Conservation (phyloP, 139 green algal species). For the Coelastrella sp. region DNA sequence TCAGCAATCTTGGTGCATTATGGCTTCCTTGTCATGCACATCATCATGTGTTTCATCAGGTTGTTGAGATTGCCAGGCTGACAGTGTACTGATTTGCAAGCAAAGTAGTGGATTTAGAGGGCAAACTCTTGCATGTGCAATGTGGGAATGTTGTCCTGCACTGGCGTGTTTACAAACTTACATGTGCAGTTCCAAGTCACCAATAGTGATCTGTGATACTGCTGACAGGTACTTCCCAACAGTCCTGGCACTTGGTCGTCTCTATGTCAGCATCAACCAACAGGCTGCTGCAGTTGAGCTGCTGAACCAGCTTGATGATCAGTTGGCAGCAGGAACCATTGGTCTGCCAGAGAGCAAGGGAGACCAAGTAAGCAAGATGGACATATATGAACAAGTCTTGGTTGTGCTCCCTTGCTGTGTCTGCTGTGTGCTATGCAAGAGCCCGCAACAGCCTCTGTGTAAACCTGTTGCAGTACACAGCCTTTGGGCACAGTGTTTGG, state of each 20-base stretch:
- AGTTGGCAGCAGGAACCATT: background rate
- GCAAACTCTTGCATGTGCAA: no score
- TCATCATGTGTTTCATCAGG: no score
- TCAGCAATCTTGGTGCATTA: background rate
- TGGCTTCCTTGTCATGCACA: no score
- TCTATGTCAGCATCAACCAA: background rate
- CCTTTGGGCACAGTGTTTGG: no score
- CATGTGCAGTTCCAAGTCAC: no score
- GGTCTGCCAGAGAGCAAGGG: background rate
- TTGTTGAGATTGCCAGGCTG: no score
- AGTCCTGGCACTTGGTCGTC: conserved; percentile 15
- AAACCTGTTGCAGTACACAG: no score
- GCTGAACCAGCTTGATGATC: conserved; percentile 1
- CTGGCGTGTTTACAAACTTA: no score
- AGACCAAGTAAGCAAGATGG: background rate
- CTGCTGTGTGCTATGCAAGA: background rate
- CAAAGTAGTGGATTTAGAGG: no score
- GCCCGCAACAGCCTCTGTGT: no score
- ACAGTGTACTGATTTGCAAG: no score
- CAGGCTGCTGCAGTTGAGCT: background rate
- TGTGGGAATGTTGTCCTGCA: no score
- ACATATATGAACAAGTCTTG: background rate
- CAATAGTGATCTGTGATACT: background rate
- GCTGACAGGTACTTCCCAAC: conserved; percentile 43
- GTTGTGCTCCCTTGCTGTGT: background rate